These are phyloP conservation scores for Echites panduratus DNA, from an alignment of 257 asterid species.

Conservation along the genomic window DNA sequence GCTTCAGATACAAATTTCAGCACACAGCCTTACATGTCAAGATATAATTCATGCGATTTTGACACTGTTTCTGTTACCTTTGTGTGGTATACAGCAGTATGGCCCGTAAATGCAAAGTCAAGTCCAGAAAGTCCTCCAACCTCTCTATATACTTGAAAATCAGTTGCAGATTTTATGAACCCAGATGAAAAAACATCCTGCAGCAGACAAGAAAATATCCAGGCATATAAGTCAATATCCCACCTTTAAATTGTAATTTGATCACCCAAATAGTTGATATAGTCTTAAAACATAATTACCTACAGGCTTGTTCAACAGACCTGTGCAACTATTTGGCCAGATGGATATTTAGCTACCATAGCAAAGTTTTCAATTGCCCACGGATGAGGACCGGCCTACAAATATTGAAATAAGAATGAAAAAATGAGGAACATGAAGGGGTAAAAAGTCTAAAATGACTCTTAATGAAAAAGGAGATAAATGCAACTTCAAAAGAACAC, in stretches of 20 bases:
- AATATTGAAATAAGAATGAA: slow-evolving; percentile 17
- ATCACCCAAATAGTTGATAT: neutral
- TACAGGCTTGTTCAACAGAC: slow-evolving; percentile 33
- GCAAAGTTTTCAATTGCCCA: slow-evolving; percentile 93
- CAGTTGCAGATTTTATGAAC: slow-evolving; percentile 83
- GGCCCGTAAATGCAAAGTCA: slow-evolving; percentile 82
- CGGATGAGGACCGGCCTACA: slow-evolving; percentile 95
- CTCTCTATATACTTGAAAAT: slow-evolving; percentile 93
- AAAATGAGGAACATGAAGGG: slow-evolving; percentile 11
- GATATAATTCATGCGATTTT: neutral
- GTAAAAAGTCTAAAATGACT: neutral
- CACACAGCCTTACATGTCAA: neutral
- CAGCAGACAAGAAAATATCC: slow-evolving; percentile 20
- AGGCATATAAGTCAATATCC: slow-evolving; percentile 18
- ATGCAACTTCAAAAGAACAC: neutral
- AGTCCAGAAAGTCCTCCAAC: slow-evolving; percentile 94
- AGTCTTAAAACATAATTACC: neutral
- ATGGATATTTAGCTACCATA: slow-evolving; percentile 73
- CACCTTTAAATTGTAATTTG: neutral
- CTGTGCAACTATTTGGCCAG: slow-evolving; percentile 83
- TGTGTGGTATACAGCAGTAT: slow-evolving; percentile 91
- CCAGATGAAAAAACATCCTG: slow-evolving; percentile 94
- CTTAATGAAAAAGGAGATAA: neutral
- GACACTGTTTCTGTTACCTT: slow-evolving; percentile 39
- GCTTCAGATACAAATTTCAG: neutral